Conservation (phyloP, 331 rosid genomes). For the Pyracantha coccinea region DNA sequence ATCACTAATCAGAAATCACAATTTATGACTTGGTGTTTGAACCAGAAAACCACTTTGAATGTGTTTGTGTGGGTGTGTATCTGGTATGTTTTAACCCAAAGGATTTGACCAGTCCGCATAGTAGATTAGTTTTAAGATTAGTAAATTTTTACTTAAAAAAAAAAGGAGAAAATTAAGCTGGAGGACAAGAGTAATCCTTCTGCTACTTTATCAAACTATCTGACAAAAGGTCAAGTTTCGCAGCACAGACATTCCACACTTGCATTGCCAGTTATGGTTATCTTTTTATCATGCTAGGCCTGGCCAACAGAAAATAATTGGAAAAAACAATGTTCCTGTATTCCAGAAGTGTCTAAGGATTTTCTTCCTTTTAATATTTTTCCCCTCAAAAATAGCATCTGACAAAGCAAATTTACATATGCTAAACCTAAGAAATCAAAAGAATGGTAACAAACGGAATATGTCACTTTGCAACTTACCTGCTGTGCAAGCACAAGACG, state of each 20-base stretch:
- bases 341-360: not conserved
- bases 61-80: not conserved
- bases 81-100: not conserved
- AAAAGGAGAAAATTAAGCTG: not conserved
- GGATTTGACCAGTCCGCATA: not conserved
- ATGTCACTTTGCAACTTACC: constrained; percentile 37
- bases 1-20: not conserved
- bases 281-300: not conserved
- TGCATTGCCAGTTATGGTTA: not conserved
- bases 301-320: not conserved
- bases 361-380: not conserved
- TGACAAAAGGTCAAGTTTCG: not conserved
- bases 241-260: not conserved
- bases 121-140: not conserved
- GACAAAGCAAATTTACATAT: not conserved
- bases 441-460: constrained; percentile 1
- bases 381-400: not conserved
- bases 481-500: constrained; percentile 87
- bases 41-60: not conserved
- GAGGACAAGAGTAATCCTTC: not conserved
- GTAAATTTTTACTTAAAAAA: too few species aligned
- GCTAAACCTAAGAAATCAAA: not conserved
- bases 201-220: not conserved
- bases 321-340: not conserved
- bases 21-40: not conserved